phyloP scores from a whole-genome alignment of 1,284 basidiomycete genomes.

The Ustilago tritici region DNA sequence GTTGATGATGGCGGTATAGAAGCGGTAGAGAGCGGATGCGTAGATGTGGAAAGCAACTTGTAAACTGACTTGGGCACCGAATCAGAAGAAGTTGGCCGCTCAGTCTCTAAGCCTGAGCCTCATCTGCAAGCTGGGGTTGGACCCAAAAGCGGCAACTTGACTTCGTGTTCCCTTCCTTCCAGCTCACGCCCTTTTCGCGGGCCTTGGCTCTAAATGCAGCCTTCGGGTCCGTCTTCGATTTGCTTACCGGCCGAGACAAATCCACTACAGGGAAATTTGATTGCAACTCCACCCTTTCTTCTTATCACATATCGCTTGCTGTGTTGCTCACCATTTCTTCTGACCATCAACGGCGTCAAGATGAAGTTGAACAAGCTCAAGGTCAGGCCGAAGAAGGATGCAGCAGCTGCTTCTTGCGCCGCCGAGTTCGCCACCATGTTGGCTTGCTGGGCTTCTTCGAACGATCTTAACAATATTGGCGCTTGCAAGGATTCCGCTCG shows the following conservation, averaged over 20 bases:
- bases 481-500: slow-evolving; percentile 79
- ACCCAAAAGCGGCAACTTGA: slow-evolving; percentile 9
- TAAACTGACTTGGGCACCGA: not conserved
- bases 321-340: not conserved
- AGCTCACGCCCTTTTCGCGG: slow-evolving; percentile 25
- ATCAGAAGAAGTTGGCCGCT: slow-evolving; percentile 17
- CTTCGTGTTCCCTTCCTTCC: slow-evolving; percentile 18
- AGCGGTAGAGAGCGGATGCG: not conserved
- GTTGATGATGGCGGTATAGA: not conserved
- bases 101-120: not conserved
- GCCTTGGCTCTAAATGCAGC: slow-evolving; percentile 15
- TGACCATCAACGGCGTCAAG: slow-evolving; percentile 1
- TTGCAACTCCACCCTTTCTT: slow-evolving; percentile 19
- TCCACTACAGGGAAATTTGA: slow-evolving; percentile 11
- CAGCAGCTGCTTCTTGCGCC: slow-evolving; percentile 77
- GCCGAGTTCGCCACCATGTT: slow-evolving; percentile 84
- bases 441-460: slow-evolving; percentile 88
- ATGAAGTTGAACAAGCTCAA: slow-evolving; percentile 68
- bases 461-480: slow-evolving; percentile 76
- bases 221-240: slow-evolving; percentile 21
- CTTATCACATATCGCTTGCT: slow-evolving; percentile 8
- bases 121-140: slow-evolving; percentile 2
- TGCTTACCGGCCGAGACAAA: slow-evolving; percentile 28
- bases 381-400: slow-evolving; percentile 77
- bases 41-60: not conserved